Conservation (phyloP, 1,139 yeast species). For the Saccharomyces uvarum region DNA sequence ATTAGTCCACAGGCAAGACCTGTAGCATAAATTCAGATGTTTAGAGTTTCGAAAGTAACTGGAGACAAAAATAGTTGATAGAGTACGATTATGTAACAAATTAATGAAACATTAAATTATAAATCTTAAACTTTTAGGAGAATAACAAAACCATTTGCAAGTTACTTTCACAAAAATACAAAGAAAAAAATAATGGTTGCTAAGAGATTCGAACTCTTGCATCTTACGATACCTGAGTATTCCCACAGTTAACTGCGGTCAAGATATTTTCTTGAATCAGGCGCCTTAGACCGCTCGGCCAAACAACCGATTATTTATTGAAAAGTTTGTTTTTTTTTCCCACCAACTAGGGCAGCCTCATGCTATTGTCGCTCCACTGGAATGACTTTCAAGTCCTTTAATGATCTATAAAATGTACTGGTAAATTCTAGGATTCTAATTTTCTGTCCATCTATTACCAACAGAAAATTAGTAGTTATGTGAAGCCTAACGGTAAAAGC, state of each 20-base stretch:
- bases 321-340: not conserved
- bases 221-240: conserved; percentile 10
- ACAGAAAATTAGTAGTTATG: too few species aligned
- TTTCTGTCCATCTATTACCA: too few species aligned
- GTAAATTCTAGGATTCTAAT: too few species aligned
- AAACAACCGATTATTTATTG: conserved; percentile 4
- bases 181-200: conserved; percentile 4
- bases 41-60: not conserved
- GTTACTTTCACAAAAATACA: not conserved
- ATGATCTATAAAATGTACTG: not conserved
- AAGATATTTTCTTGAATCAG: conserved; percentile 6
- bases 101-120: too few species aligned
- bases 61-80: too few species aligned
- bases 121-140: too few species aligned
- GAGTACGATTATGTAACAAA: not conserved
- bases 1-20: too few species aligned
- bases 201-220: conserved; percentile 10
- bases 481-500: too few species aligned
- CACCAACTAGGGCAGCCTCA: too few species aligned
- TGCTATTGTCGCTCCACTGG: too few species aligned
- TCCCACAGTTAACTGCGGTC: conserved; percentile 5
- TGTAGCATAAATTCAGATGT: too few species aligned
- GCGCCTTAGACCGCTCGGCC: conserved; percentile 11
- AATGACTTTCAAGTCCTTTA: not conserved
- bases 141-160: too few species aligned